A percentile compares a stretch with the other conserved stretches of the same genome.
Evolutionary conservation across 305 asterid species (phyloP).

Genomic region (Nicotiana rustica): DNA sequence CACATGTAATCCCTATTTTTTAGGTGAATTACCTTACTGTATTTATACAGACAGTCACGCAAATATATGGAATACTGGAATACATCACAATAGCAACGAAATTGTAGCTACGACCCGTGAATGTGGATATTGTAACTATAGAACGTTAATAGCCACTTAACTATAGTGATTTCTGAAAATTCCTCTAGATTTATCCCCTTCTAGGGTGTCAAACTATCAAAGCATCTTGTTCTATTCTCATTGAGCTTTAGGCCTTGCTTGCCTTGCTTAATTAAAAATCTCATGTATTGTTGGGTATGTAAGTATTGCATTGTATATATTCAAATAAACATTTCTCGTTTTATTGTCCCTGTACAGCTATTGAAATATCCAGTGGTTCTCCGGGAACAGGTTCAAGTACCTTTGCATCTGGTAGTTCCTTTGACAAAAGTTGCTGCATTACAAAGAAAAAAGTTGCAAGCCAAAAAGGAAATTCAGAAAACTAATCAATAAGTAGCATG

Average conservation of each 20-base stretch:
- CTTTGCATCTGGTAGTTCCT: conserved; percentile 67
- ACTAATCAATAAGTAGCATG: conserved; percentile 8
- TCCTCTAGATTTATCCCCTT: background rate
- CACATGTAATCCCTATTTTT: too few species aligned
- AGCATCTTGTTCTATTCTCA: background rate
- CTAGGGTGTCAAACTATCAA: background rate
- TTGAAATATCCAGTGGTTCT: conserved; percentile 62
- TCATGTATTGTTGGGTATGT: too few species aligned
- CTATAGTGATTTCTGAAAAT: too few species aligned
- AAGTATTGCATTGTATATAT: background rate
- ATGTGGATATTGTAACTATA: too few species aligned
- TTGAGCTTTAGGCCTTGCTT: background rate
- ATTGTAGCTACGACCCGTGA: too few species aligned
- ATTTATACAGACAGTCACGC: too few species aligned
- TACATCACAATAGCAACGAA: too few species aligned
- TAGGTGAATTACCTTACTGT: too few species aligned
- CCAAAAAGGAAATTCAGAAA: background rate
- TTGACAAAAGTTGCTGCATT: conserved; percentile 65
- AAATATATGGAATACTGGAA: too few species aligned
- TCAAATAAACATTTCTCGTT: background rate
- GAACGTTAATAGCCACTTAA: too few species aligned
- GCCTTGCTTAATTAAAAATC: background rate
- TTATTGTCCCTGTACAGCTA: conserved; percentile 14
- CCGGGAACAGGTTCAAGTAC: conserved; percentile 79
- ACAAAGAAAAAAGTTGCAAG: conserved; percentile 4